Evolutionary conservation across 371 early-diverging fungal genomes (phyloP).

Genomic region (Phascolomyces articulosus): DNA sequence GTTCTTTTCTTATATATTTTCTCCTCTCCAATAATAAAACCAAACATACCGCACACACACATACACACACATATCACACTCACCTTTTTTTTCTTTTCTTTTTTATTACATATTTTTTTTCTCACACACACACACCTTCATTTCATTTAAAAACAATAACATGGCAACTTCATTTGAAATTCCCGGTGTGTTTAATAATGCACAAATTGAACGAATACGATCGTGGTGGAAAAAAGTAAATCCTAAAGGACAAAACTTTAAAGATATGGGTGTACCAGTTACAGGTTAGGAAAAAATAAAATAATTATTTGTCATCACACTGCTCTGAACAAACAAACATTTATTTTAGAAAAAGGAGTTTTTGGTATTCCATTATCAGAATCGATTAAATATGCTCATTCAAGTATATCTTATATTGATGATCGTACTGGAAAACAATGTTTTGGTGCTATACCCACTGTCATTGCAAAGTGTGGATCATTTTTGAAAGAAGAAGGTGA

Average conservation of each 20-base stretch:
- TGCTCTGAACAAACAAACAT: not conserved
- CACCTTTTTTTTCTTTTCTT: not conserved
- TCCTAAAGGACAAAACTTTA: conserved; percentile 33
- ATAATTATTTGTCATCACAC: not conserved
- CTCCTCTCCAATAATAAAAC: no score
- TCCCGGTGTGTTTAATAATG: conserved; percentile 16
- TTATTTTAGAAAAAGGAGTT: conserved; percentile 28
- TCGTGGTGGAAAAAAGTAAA: conserved; percentile 43
- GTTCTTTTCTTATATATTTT: no score
- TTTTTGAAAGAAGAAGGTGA: conserved; percentile 51
- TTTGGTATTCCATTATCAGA: conserved; percentile 29
- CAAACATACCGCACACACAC: no score
- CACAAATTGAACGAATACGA: conserved; percentile 17
- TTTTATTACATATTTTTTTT: not conserved
- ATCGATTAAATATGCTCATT: conserved; percentile 31
- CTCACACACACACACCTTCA: not conserved
- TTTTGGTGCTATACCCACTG: conserved; percentile 50
- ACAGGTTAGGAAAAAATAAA: conserved; percentile 30
- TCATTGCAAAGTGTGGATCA: conserved; percentile 55
- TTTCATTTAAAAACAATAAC: not conserved
- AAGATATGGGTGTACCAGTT: conserved; percentile 34
- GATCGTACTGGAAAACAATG: conserved; percentile 24
- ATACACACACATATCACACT: no score
- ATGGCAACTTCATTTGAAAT: conserved; percentile 19
- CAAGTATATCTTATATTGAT: conserved; percentile 32